These are phyloP conservation scores for Cairneyella variabilis DNA, from an alignment of 495 filamentous ascomycete species.

Conservation along the genomic window DNA sequence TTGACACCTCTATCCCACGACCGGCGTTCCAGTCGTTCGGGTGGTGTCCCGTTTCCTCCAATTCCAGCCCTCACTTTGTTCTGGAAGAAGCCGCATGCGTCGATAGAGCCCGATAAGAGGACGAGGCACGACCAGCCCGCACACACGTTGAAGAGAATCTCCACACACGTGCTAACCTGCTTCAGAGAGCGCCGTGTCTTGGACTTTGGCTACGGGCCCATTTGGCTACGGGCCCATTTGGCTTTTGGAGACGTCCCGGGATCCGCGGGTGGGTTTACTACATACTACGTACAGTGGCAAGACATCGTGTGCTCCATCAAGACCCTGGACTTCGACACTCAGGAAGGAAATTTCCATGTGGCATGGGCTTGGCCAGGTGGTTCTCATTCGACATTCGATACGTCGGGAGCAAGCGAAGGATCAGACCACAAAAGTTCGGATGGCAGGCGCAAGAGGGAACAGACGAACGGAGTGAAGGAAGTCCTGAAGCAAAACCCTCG, in stretches of 20 bases:
- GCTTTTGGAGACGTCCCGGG: slow-evolving; percentile 5
- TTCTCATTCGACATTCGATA: too few relatives aligned
- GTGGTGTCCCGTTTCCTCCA: background rate
- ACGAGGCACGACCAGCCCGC: background rate
- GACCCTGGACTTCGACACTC: too few relatives aligned
- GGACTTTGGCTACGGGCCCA: too few relatives aligned
- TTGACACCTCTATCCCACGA: too few relatives aligned
- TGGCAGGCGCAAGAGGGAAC: background rate
- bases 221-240: too few relatives aligned
- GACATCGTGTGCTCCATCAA: too few relatives aligned
- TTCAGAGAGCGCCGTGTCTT: too few relatives aligned
- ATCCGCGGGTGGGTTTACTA: slow-evolving; percentile 16
- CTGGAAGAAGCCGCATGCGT: background rate
- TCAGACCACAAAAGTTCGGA: background rate
- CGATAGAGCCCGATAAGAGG: slow-evolving; percentile 7
- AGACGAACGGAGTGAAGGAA: background rate
- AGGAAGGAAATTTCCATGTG: too few relatives aligned
- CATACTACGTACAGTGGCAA: too few relatives aligned
- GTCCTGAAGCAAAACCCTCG: background rate
- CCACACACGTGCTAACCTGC: background rate
- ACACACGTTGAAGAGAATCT: background rate
- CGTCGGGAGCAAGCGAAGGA: slow-evolving; percentile 13
- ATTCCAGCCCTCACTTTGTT: slow-evolving; percentile 11
- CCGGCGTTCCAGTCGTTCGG: slow-evolving; percentile 2
- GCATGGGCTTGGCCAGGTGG: too few relatives aligned